A percentile compares a stretch with the other conserved stretches of the same genome.
These are phyloP conservation scores for Panellus pusillus DNA, from an alignment of 768 basidiomycete species.

Conservation along the genomic window DNA sequence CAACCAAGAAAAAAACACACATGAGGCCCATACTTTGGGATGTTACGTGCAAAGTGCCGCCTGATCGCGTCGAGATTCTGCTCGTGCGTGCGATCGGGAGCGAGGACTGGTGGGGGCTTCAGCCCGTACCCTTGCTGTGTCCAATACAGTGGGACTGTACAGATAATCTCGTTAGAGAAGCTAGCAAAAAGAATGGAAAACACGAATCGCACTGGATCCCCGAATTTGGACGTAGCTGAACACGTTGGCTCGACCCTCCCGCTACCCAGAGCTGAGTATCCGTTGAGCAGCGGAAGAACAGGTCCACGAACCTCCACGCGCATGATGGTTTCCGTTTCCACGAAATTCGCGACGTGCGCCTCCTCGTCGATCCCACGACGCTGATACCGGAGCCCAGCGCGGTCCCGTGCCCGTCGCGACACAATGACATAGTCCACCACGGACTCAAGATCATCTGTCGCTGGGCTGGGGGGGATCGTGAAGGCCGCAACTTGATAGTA, in stretches of 20 bases:
- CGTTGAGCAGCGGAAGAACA: not conserved
- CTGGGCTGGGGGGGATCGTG: slow-evolving; percentile 51
- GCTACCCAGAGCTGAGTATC: slow-evolving; percentile 37
- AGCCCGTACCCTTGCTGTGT: slow-evolving; percentile 83
- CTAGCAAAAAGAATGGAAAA: not conserved
- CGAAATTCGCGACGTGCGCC: slow-evolving; percentile 93
- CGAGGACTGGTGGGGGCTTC: slow-evolving; percentile 83
- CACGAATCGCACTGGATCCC: slow-evolving; percentile 70
- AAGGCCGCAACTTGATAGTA: slow-evolving; percentile 80
- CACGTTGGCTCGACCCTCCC: slow-evolving; percentile 71
- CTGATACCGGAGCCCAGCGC: slow-evolving; percentile 93
- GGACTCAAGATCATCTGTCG: slow-evolving; percentile 43
- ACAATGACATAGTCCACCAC: slow-evolving; percentile 78
- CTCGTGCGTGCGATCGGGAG: slow-evolving; percentile 67
- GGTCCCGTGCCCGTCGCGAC: slow-evolving; percentile 82
- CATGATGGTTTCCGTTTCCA: slow-evolving; percentile 91
- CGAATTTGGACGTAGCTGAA: slow-evolving; percentile 91
- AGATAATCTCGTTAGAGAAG: not conserved
- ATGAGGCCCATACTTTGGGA: slow-evolving; percentile 74
- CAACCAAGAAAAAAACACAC: slow-evolving; percentile 43
- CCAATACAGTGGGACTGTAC: slow-evolving; percentile 88
- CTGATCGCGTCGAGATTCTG: slow-evolving; percentile 71
- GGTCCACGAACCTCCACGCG: slow-evolving; percentile 64
- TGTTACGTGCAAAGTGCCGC: slow-evolving; percentile 70
- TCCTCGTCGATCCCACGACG: slow-evolving; percentile 92